phyloP scores from a whole-genome alignment of 1,284 basidiomycete genomes.

The Takashimella koratensis region DNA sequence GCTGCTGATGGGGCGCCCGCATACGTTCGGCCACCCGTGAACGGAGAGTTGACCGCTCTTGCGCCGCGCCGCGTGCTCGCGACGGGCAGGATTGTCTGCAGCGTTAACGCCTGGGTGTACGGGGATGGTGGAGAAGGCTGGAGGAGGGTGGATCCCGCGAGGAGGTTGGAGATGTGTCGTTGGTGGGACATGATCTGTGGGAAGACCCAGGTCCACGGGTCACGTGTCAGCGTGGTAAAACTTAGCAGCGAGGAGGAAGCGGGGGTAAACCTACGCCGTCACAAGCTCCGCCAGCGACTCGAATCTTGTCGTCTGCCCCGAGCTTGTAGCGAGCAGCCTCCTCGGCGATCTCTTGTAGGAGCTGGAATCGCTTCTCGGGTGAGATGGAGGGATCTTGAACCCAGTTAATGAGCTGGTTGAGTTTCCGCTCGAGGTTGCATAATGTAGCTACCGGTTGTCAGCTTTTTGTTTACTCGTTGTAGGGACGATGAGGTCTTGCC shows the following conservation, averaged over 20 bases:
- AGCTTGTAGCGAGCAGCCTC: conserved; percentile 87
- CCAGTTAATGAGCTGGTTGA: conserved; percentile 67
- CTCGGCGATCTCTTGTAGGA: conserved; percentile 88
- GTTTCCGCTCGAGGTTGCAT: conserved; percentile 70
- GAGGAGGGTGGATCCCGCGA: conserved; percentile 49
- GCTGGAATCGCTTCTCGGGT: conserved; percentile 76
- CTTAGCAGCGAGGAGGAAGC: background rate
- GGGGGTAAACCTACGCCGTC: conserved; percentile 59
- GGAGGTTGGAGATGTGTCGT: conserved; percentile 57
- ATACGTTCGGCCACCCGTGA: conserved; percentile 17
- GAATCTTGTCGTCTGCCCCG: conserved; percentile 98
- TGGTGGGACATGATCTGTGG: conserved; percentile 64
- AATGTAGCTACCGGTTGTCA: conserved; percentile 58
- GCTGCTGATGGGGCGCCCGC: conserved; percentile 7
- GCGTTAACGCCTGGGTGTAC: conserved; percentile 61
- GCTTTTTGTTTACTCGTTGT: no score
- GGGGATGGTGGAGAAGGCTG: conserved; percentile 50
- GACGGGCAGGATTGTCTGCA: conserved; percentile 40
- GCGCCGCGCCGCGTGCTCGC: conserved; percentile 45
- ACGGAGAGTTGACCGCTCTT: conserved; percentile 42
- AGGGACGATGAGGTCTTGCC: no score
- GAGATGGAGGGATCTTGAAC: conserved; percentile 63
- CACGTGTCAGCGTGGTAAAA: no score
- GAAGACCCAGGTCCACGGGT: no score
- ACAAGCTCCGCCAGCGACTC: conserved; percentile 89